Percentiles rank a stretch among this genome's conserved stretches.
Evolutionary conservation across 164 flowering plant genomes (phyloP).

Genomic region (Sextonia rubra): DNA sequence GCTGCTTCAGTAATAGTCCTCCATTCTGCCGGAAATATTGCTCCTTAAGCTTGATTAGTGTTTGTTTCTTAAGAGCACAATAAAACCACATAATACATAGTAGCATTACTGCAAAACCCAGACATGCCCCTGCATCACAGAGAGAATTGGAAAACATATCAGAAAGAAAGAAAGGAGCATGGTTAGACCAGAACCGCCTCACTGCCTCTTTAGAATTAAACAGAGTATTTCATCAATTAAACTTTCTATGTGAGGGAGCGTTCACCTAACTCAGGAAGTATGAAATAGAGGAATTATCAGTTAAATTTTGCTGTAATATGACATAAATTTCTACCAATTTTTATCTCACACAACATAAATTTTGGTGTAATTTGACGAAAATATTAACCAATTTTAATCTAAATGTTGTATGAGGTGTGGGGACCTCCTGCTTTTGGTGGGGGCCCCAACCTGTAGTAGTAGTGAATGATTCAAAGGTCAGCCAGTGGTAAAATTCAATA

Average conservation of each 20-base stretch:
- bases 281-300: not conserved
- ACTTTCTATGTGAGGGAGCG: not conserved
- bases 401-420: not conserved
- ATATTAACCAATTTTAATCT: not conserved
- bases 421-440: no score
- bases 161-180: not conserved
- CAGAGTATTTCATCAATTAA: not conserved
- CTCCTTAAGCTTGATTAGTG: constrained; percentile 28
- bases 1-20: constrained; percentile 32
- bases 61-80: constrained; percentile 22
- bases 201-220: no score
- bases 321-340: no score
- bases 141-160: not conserved
- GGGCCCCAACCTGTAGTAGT: no score
- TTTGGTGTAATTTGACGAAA: not conserved
- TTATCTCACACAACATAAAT: not conserved
- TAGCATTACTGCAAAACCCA: constrained; percentile 16
- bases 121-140: constrained; percentile 15
- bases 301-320: not conserved
- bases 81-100: constrained; percentile 25
- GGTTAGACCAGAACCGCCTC: no score
- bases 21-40: constrained; percentile 43
- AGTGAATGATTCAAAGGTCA: no score
- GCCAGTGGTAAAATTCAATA: no score
- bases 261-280: not conserved